Percentiles rank a stretch among this genome's conserved stretches.
phyloP scores from a whole-genome alignment of 768 basidiomycete genomes.

The Omphalotus guepiniiformis region DNA sequence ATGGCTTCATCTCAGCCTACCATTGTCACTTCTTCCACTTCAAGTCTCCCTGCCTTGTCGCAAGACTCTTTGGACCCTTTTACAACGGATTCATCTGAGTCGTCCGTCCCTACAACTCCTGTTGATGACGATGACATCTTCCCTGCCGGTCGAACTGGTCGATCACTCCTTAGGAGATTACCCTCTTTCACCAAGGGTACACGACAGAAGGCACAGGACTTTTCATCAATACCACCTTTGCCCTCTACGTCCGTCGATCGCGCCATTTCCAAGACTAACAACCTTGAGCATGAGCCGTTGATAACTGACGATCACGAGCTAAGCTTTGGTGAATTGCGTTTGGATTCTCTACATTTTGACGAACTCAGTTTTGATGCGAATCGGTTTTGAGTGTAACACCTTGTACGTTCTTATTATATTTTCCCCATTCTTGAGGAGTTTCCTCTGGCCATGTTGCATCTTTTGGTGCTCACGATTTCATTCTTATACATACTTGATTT shows the following conservation, averaged over 20 bases:
- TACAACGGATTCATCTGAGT: constrained; percentile 7
- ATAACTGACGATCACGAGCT: constrained; percentile 18
- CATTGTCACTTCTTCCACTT: constrained; percentile 17
- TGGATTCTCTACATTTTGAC: constrained; percentile 50
- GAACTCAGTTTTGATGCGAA: constrained; percentile 42
- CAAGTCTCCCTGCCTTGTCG: constrained; percentile 17
- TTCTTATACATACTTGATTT: neutral
- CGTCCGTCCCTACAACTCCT: constrained; percentile 9
- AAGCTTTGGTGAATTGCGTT: constrained; percentile 37
- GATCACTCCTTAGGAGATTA: constrained; percentile 4
- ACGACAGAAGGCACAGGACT: no score
- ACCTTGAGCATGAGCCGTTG: neutral
- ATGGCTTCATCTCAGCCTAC: constrained; percentile 10
- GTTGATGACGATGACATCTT: constrained; percentile 4
- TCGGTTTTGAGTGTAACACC: constrained; percentile 29
- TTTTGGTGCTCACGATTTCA: neutral
- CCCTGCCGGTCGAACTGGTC: neutral
- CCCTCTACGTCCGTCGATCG: no score
- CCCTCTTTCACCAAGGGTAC: constrained; percentile 2
- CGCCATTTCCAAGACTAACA: neutral
- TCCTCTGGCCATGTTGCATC: neutral
- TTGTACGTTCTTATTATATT: neutral
- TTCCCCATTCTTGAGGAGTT: neutral
- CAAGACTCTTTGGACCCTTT: constrained; percentile 22
- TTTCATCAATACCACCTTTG: no score